Evolutionary conservation across 495 filamentous ascomycete species (phyloP), one percentile per base, ranked within the genome.

Genomic region (Aeminium ludgeri): DNA sequence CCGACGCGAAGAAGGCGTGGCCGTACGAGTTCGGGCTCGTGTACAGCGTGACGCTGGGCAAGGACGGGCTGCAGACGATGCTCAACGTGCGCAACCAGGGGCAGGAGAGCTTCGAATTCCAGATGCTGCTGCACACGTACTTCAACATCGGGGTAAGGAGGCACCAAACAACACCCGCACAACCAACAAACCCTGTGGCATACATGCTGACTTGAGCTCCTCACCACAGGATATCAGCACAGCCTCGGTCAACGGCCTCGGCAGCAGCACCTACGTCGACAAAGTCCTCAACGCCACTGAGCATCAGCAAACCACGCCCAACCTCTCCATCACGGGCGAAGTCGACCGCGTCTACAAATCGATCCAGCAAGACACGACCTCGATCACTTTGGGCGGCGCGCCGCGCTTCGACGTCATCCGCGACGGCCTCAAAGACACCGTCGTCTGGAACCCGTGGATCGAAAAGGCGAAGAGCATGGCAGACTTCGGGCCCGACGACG

Each of bases 381-480:
- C 67, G 1, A 72, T 92, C 3, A 48, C 64, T 1, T 67, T 78
- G 39, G 69, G 66, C 38, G 76, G 74, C 30, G 64, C 68, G 53
- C 59, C 76, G 36, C 59, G 69, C 20, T 92, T 77, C 62, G 72
- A 70, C 16, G 65, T 95, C 23, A 69, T 73, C 13, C 70, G 91
- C 30, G 81, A 93, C 59, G 84, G 78, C 51, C 63, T 99, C 41
- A 63, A 63, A 40, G 82, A 96, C 39, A 78, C 86, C 25, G 86
- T 94, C 1, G 82, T 99, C 2, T 99, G 91, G 91, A 99, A 99
- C 58, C 91, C 91, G 3, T 95, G 89, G 86, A 66, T 67, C 23
- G 81, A 83, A 40, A 87, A 86, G 59, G 78, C 81, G 6, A 69
- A 68, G 48, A 69, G 68, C 0, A 86, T 96, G 68, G 76, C 64